These are phyloP conservation scores for Ophiostoma piceae DNA, from an alignment of 2,329 filamentous ascomycete species.

Conservation along the genomic window DNA sequence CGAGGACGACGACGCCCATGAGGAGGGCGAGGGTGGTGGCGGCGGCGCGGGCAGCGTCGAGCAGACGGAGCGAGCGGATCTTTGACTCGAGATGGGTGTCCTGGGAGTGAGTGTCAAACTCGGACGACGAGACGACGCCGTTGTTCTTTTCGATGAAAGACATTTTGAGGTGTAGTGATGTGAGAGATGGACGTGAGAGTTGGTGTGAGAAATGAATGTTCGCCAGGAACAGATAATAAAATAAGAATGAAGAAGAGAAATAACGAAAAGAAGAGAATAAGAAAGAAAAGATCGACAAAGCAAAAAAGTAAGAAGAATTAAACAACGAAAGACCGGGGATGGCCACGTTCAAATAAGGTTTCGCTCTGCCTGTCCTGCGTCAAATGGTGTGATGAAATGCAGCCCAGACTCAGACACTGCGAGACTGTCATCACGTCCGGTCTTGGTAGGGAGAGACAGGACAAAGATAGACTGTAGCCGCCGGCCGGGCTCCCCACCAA, in stretches of 20 bases:
- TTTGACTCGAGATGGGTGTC: constrained; percentile 39
- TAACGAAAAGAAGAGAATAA: not conserved
- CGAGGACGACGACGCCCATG: constrained; percentile 49
- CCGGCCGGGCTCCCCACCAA: not conserved
- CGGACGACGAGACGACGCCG: constrained; percentile 37
- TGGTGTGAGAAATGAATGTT: constrained; percentile 1
- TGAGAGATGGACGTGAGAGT: not conserved
- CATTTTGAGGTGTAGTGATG: constrained; percentile 16
- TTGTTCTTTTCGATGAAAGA: constrained; percentile 14
- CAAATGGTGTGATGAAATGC: not conserved
- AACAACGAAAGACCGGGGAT: not conserved
- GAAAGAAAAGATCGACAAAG: not conserved
- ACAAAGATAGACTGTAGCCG: constrained; percentile 14
- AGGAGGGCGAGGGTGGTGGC: constrained; percentile 48
- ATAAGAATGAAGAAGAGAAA: not conserved
- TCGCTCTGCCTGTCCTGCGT: not conserved
- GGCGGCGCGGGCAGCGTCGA: constrained; percentile 44
- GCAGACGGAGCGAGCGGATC: constrained; percentile 36
- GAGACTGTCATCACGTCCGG: not conserved
- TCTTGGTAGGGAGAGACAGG: not conserved
- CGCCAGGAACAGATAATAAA: constrained; percentile 14
- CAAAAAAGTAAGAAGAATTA: not conserved
- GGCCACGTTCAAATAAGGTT: constrained; percentile 1
- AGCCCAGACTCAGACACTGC: not conserved
- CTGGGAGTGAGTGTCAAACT: constrained; percentile 46